Conservation (phyloP, 441 rosid species). For the Populus hybrid region DNA sequence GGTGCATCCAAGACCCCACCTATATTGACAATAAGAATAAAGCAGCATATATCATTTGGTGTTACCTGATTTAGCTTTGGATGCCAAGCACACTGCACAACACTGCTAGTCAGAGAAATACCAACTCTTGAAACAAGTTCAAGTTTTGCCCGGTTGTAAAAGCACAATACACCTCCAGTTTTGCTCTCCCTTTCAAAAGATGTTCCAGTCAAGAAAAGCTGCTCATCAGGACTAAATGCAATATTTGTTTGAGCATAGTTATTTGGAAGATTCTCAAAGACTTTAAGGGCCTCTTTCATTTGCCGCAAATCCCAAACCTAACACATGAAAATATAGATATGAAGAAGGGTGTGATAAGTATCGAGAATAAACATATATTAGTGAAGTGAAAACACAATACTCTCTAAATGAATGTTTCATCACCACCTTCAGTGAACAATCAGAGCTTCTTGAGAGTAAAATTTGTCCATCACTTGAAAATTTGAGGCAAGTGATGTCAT, state of each 20-base stretch:
- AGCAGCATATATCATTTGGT: neutral
- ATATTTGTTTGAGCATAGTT: slow-evolving; percentile 91
- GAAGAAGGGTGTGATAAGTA: slow-evolving; percentile 13
- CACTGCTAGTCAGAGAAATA: slow-evolving; percentile 80
- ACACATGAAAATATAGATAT: slow-evolving; percentile 18
- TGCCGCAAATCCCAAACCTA: slow-evolving; percentile 97
- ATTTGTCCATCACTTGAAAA: slow-evolving; percentile 83
- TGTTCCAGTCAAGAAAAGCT: slow-evolving; percentile 86
- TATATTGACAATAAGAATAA: neutral
- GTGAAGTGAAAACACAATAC: slow-evolving; percentile 7
- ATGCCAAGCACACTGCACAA: slow-evolving; percentile 93
- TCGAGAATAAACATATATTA: slow-evolving; percentile 1
- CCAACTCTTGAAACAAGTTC: slow-evolving; percentile 91
- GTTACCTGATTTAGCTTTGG: slow-evolving; percentile 93
- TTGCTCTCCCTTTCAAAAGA: slow-evolving; percentile 88
- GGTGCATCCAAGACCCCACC: neutral
- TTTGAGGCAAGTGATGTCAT: slow-evolving; percentile 89
- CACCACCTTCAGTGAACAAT: slow-evolving; percentile 82
- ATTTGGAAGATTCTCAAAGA: slow-evolving; percentile 85
- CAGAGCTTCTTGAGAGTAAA: slow-evolving; percentile 86
- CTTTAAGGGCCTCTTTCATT: slow-evolving; percentile 65
- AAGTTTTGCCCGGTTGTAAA: slow-evolving; percentile 76
- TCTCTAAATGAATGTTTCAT: slow-evolving; percentile 9
- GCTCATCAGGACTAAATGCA: slow-evolving; percentile 88
- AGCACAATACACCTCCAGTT: slow-evolving; percentile 82